Evolutionary conservation across 352 stramenopile genomes (phyloP).

Genomic region (Phytophthora syringae): DNA sequence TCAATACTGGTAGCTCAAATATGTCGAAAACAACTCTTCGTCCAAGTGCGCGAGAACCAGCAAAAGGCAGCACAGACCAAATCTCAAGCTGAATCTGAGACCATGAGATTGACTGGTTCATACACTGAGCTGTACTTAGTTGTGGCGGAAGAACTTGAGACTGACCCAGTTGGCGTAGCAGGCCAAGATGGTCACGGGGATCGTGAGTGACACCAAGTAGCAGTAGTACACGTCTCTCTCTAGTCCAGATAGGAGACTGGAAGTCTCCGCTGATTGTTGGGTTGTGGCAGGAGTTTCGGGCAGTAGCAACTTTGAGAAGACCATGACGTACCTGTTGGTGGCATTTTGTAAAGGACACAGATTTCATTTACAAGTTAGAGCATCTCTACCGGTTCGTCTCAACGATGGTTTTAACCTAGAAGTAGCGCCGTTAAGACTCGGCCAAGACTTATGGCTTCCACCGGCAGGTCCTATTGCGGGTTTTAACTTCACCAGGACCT

Average conservation of each 20-base stretch:
- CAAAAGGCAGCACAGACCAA: slow-evolving; percentile 1
- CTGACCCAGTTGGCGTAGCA: slow-evolving; percentile 88
- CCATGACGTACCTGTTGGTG: slow-evolving; percentile 66
- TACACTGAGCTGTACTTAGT: slow-evolving; percentile 43
- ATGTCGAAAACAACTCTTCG: no score
- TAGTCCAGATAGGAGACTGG: slow-evolving; percentile 47
- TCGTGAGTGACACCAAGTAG: slow-evolving; percentile 78
- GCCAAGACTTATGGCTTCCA: no score
- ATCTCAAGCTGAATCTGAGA: slow-evolving; percentile 2
- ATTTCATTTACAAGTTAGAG: no score
- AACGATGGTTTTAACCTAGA: no score
- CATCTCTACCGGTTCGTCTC: no score
- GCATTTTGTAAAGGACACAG: background rate
- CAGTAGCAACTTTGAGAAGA: slow-evolving; percentile 73
- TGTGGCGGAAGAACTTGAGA: slow-evolving; percentile 89
- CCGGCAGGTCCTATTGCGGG: no score
- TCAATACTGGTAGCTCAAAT: no score
- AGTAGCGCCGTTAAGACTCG: no score
- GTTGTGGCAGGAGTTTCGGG: no score
- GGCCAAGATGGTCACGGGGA: slow-evolving; percentile 76
- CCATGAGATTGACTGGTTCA: background rate
- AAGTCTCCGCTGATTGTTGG: no score
- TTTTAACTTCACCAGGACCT: slow-evolving; percentile 13
- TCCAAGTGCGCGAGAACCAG: slow-evolving; percentile 63
- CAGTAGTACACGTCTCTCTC: slow-evolving; percentile 83